phyloP scores from a whole-genome alignment of 1,284 basidiomycete species.

The Trichosporon inkin region DNA sequence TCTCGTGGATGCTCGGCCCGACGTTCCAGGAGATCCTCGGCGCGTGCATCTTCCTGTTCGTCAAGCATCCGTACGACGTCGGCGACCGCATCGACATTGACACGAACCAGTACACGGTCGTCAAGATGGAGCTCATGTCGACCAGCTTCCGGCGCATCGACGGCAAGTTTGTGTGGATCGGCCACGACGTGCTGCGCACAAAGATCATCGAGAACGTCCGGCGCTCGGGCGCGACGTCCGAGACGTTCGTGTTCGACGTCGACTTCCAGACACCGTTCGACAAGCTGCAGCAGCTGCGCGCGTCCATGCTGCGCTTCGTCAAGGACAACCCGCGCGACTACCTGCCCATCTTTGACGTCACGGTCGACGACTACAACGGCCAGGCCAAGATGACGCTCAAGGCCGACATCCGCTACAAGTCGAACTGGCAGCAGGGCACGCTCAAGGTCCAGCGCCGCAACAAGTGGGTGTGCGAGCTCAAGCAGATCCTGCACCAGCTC shows the following conservation, averaged over 20 bases:
- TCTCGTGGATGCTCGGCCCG: conserved; percentile 83
- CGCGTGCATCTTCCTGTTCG: conserved; percentile 71
- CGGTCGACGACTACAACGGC: conserved; percentile 65
- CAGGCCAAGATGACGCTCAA: conserved; percentile 74
- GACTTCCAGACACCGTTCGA: conserved; percentile 74
- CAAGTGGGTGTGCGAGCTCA: conserved; percentile 86
- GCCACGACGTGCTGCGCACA: conserved; percentile 61
- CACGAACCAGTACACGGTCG: conserved; percentile 64
- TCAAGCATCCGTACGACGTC: conserved; percentile 79
- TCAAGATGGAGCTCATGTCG: conserved; percentile 77
- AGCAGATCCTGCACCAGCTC: conserved; percentile 62
- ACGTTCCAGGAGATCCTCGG: conserved; percentile 55
- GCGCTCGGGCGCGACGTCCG: conserved; percentile 53
- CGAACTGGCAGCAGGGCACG: conserved; percentile 77
- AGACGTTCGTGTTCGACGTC: conserved; percentile 70
- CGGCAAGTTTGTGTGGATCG: conserved; percentile 60
- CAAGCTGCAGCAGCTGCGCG: conserved; percentile 71
- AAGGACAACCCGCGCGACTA: conserved; percentile 67
- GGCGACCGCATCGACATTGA: conserved; percentile 67
- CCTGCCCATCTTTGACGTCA: conserved; percentile 64
- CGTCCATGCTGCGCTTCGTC: conserved; percentile 76
- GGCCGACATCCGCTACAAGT: conserved; percentile 79
- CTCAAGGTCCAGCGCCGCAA: conserved; percentile 70
- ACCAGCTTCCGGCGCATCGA: conserved; percentile 57
- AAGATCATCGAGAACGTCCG: conserved; percentile 58